phyloP scores from a whole-genome alignment of 495 filamentous ascomycete species.

The Trichoderma parareesei region DNA sequence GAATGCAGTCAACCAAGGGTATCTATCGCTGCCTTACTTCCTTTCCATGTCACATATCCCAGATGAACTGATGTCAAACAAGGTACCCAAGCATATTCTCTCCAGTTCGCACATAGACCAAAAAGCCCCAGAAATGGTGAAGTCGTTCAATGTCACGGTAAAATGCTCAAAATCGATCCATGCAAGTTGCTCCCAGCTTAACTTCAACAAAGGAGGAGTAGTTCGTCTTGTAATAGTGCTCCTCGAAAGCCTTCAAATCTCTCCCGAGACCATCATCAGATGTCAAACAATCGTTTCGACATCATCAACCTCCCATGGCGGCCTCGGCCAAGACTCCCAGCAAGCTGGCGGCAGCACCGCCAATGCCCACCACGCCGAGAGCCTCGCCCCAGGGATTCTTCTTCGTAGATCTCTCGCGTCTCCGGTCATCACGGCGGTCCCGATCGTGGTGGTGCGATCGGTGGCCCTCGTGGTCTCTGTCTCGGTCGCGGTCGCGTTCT shows the following conservation, averaged over 20 bases:
- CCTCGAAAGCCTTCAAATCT: not conserved
- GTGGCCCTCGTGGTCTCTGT: not conserved
- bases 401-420: conserved; percentile 21
- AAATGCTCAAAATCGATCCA: no score
- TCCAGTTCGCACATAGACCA: no score
- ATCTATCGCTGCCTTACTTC: not conserved
- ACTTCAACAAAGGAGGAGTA: no score
- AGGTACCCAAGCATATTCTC: no score
- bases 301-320: conserved; percentile 16
- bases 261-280: not conserved
- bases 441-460: not conserved
- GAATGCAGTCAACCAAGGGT: not conserved
- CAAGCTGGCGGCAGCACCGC: conserved; percentile 43
- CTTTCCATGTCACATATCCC: not conserved
- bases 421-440: conserved; percentile 16
- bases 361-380: conserved; percentile 39
- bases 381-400: conserved; percentile 33
- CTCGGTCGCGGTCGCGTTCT: conserved; percentile 17
- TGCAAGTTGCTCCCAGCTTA: no score
- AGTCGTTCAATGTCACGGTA: no score
- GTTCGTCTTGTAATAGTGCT: no score
- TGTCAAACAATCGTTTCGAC: not conserved
- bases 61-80: not conserved
- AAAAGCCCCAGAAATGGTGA: no score
- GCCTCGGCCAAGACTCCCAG: conserved; percentile 44